phyloP scores from a whole-genome alignment of 139 green algal species.

The Micromonas commoda region DNA sequence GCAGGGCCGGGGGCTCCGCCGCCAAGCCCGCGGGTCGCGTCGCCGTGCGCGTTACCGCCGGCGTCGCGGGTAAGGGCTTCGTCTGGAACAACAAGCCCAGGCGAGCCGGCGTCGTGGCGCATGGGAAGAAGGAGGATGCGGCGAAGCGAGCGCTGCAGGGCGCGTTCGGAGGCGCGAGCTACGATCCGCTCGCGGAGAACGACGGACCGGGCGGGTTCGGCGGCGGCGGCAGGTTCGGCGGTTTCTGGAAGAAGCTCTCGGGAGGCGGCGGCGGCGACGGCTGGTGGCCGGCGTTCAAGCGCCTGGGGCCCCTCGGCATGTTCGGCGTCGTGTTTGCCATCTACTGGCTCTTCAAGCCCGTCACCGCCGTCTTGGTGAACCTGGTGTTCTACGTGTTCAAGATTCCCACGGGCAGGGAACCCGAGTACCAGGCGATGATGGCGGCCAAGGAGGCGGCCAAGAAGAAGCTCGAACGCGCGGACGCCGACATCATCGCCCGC shows the following conservation, averaged over 20 bases:
- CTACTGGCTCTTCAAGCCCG: slow-evolving; percentile 16
- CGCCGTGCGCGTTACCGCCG: too few species aligned
- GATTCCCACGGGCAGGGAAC: neutral
- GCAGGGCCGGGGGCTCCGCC: too few species aligned
- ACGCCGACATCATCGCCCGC: neutral
- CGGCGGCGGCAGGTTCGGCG: neutral
- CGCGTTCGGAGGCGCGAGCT: neutral
- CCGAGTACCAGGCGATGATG: too few species aligned
- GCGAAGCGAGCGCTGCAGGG: neutral
- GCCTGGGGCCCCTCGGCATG: neutral
- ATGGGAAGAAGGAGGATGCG: neutral
- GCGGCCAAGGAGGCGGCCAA: neutral
- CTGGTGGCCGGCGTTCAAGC: neutral
- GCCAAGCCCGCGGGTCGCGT: too few species aligned
- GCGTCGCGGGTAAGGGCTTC: neutral
- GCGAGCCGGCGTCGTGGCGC: neutral
- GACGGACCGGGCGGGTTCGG: neutral
- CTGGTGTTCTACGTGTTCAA: slow-evolving; percentile 16
- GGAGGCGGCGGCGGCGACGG: slow-evolving; percentile 19
- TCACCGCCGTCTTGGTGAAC: slow-evolving; percentile 17
- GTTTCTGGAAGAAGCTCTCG: neutral
- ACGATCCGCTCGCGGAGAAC: neutral
- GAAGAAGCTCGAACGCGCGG: neutral
- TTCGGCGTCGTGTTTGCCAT: neutral
- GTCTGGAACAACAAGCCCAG: neutral